Percentiles rank a stretch among this genome's conserved stretches.
Conservation (phyloP, 345 rosid genomes). For the Sisymbrium irio region DNA sequence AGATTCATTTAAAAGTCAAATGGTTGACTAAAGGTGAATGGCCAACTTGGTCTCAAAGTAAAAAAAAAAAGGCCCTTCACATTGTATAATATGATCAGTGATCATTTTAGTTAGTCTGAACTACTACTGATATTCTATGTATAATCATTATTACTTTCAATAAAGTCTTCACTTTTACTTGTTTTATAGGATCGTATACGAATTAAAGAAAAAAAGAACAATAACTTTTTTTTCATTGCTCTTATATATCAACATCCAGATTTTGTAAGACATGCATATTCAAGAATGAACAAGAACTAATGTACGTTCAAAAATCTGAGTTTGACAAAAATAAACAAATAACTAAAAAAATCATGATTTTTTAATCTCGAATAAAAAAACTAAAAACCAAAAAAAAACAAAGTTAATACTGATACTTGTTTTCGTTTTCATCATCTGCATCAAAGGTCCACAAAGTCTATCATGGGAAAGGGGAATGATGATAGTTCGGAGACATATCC, state of each 20-base stretch:
- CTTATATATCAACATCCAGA: not conserved
- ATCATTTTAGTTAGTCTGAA: constrained; percentile 5
- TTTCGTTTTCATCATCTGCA: no score
- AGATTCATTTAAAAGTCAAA: constrained; percentile 21
- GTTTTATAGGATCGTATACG: not conserved
- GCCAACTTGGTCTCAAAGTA: not conserved
- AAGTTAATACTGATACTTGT: no score
- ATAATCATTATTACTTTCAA: not conserved
- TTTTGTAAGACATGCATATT: not conserved
- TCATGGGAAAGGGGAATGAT: no score
- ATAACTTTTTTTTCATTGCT: no score
- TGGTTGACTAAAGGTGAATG: constrained; percentile 3
- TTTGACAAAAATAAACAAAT: not conserved
- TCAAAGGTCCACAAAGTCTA: not conserved
- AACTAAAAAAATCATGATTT: not conserved
- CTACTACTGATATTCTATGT: not conserved
- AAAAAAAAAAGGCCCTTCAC: not conserved
- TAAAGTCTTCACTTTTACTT: not conserved
- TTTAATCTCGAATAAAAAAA: not conserved
- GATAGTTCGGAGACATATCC: not conserved
- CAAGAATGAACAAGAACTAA: not conserved
- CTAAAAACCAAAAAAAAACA: not conserved
- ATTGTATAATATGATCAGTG: constrained; percentile 15
- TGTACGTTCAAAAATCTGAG: not conserved
- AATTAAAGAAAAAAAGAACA: not conserved